Evolutionary conservation across 2,329 filamentous ascomycete genomes (phyloP).

Genomic region (Corinectria fuckeliana): DNA sequence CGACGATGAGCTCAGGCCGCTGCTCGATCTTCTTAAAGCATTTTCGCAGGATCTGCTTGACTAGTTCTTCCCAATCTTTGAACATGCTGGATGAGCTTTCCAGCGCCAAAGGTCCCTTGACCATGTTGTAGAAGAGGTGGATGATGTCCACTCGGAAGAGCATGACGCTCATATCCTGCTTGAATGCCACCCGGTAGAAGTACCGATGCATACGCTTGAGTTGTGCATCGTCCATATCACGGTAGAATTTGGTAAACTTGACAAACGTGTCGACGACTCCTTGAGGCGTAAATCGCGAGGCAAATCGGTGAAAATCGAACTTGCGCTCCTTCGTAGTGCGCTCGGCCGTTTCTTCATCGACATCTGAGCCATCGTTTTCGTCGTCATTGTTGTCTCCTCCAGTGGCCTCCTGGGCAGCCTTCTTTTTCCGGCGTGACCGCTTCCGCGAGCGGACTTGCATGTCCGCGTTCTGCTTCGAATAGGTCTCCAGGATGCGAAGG

Average conservation of each 20-base stretch:
- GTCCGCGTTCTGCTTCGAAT: slow-evolving; percentile 93
- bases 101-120: slow-evolving; percentile 84
- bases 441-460: slow-evolving; percentile 89
- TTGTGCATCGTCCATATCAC: slow-evolving; percentile 78
- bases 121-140: slow-evolving; percentile 85
- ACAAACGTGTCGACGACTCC: slow-evolving; percentile 89
- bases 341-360: slow-evolving; percentile 76
- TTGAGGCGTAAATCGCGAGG: slow-evolving; percentile 81
- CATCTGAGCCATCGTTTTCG: slow-evolving; percentile 71
- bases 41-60: slow-evolving; percentile 81
- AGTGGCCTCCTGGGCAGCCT: slow-evolving; percentile 55
- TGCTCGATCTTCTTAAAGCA: slow-evolving; percentile 86
- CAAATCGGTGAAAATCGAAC: slow-evolving; percentile 90
- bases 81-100: slow-evolving; percentile 70
- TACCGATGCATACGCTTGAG: slow-evolving; percentile 92
- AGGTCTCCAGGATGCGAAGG: slow-evolving; percentile 86
- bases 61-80: slow-evolving; percentile 90
- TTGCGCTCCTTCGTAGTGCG: slow-evolving; percentile 80
- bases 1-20: slow-evolving; percentile 82
- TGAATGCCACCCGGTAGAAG: slow-evolving; percentile 93
- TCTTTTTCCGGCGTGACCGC: slow-evolving; percentile 75
- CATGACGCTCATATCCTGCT: slow-evolving; percentile 88
- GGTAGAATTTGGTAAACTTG: slow-evolving; percentile 78
- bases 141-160: slow-evolving; percentile 92
- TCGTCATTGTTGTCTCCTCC: slow-evolving; percentile 57